A percentile compares a stretch with the other conserved stretches of the same genome.
These are phyloP conservation scores for Alternaria sp. DNA, from an alignment of 2,329 filamentous ascomycete genomes.

Conservation along the genomic window DNA sequence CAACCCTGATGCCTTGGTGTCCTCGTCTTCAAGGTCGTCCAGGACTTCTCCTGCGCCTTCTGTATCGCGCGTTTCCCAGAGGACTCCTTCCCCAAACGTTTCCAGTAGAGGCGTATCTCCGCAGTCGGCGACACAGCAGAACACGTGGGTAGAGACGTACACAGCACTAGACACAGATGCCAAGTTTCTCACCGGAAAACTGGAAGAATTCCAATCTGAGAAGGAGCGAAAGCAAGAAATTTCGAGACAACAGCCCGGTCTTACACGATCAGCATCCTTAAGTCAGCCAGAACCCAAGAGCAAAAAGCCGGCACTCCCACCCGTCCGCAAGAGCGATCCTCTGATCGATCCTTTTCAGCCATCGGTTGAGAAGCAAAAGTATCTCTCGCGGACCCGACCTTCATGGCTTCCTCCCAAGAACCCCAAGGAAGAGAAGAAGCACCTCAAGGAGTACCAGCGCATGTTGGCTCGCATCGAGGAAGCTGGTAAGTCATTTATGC, in stretches of 20 bases:
- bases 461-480: slow-evolving; percentile 76
- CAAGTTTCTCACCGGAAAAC: slow-evolving; percentile 76
- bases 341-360: slow-evolving; percentile 86
- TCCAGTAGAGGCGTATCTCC: slow-evolving; percentile 33
- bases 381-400: slow-evolving; percentile 77
- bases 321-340: slow-evolving; percentile 75
- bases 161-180: slow-evolving; percentile 75
- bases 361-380: slow-evolving; percentile 86
- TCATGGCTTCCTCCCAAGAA: slow-evolving; percentile 89
- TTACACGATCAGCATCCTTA: slow-evolving; percentile 42
- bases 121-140: slow-evolving; percentile 59
- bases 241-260: slow-evolving; percentile 57
- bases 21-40: slow-evolving; percentile 34
- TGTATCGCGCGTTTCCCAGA: slow-evolving; percentile 27
- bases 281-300: slow-evolving; percentile 55
- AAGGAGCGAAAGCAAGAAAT: slow-evolving; percentile 61
- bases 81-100: slow-evolving; percentile 30
- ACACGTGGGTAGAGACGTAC: slow-evolving; percentile 78
- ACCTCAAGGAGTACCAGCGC: slow-evolving; percentile 83
- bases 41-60: slow-evolving; percentile 40
- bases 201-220: slow-evolving; percentile 80
- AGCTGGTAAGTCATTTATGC: slow-evolving; percentile 54
- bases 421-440: slow-evolving; percentile 87
- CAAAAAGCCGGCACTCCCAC: slow-evolving; percentile 63
- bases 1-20: slow-evolving; percentile 26